phyloP scores from a whole-genome alignment of 2,329 filamentous ascomycete genomes.

The Calonectria henricotiae region DNA sequence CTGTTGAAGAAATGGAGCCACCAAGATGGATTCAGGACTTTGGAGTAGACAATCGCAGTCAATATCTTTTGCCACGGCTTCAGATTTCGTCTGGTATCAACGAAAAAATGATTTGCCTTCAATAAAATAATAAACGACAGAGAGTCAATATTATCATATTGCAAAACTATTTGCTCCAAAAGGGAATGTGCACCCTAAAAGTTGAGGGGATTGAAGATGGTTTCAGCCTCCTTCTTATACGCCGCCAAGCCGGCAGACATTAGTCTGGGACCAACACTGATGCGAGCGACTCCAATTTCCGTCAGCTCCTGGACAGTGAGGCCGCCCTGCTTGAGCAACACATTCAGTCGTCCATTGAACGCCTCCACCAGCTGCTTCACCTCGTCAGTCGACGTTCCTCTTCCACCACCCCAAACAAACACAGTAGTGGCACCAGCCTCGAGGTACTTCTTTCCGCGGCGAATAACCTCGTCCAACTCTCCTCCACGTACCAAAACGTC shows the following conservation, averaged over 20 bases:
- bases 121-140: too few species aligned
- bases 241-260: conserved; percentile 3
- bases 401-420: not conserved
- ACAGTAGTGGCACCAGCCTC: not conserved
- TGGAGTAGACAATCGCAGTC: not conserved
- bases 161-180: not conserved
- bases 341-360: not conserved
- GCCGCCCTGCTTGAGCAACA: not conserved
- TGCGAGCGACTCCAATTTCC: not conserved
- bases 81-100: too few species aligned
- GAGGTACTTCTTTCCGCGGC: not conserved
- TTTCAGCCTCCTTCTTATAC: conserved; percentile 1
- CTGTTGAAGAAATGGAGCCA: not conserved
- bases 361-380: not conserved
- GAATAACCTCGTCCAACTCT: not conserved
- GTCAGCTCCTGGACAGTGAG: not conserved
- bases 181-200: not conserved
- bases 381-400: not conserved
- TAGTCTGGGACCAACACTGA: not conserved
- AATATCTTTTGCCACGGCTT: not conserved
- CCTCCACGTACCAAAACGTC: not conserved
- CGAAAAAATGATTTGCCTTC: too few species aligned
- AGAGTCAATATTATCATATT: too few species aligned
- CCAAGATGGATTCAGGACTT: not conserved
- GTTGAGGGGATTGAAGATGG: not conserved